Evolutionary conservation across 1,139 yeast species (phyloP).

Genomic region (Arxiozyma slooffiae): DNA sequence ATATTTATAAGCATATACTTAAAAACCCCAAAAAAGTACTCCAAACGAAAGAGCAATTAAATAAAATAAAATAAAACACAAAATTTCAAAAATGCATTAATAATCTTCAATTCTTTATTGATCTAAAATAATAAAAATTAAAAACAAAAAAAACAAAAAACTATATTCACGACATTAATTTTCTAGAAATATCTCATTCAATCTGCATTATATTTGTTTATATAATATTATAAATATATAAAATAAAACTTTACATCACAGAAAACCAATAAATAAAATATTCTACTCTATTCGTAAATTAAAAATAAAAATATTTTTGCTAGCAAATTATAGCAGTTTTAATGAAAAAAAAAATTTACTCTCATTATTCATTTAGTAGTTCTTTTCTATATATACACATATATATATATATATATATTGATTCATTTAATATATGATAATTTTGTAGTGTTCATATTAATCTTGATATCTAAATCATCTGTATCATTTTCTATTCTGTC

Average conservation of each 20-base stretch:
- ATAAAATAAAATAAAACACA: neutral
- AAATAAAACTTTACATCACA: too few species aligned
- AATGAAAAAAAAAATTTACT: too few species aligned
- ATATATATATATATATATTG: constrained; percentile 5
- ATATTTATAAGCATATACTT: neutral
- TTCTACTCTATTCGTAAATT: neutral
- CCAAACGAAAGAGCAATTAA: too few species aligned
- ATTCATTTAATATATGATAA: constrained; percentile 27
- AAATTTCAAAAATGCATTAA: neutral
- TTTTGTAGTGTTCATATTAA: constrained; percentile 39
- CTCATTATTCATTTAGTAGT: too few species aligned
- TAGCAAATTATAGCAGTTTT: too few species aligned
- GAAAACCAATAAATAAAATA: neutral
- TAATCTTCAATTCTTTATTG: neutral
- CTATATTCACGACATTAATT: neutral
- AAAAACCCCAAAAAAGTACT: too few species aligned
- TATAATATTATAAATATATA: too few species aligned
- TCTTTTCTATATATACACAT: neutral
- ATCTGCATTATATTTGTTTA: neutral
- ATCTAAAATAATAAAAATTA: too few species aligned
- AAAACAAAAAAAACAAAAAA: too few species aligned
- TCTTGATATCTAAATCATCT: constrained; percentile 43
- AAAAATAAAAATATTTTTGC: too few species aligned
- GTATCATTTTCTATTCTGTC: constrained; percentile 44
- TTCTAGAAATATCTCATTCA: too few species aligned